Conservation (phyloP, 176 grass and related monocot species). For the Rhynchospora breviuscula region DNA sequence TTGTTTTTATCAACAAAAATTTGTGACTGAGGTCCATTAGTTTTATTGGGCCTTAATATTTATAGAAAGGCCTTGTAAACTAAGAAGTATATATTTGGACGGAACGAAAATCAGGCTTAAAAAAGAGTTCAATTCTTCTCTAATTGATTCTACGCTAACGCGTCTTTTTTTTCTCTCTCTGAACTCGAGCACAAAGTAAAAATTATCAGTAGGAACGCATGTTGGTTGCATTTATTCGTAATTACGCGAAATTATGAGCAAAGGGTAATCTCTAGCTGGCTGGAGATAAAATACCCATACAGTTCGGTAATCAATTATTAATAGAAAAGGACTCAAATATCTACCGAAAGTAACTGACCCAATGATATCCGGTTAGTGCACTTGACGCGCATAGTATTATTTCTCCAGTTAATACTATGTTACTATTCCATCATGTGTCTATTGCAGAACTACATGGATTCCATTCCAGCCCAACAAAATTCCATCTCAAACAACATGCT, state of each 20-base stretch:
- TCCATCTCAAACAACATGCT: too few relatives aligned
- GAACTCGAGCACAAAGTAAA: not conserved
- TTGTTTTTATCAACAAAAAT: not conserved
- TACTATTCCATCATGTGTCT: too few relatives aligned
- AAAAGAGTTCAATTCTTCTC: too few relatives aligned
- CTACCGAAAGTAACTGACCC: not conserved
- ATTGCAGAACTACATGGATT: too few relatives aligned
- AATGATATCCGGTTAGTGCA: not conserved
- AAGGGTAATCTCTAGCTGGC: not conserved
- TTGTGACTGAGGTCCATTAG: not conserved
- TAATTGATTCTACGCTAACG: too few relatives aligned
- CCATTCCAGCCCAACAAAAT: too few relatives aligned
- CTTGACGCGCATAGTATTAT: constrained; percentile 2
- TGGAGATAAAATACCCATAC: not conserved
- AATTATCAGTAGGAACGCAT: not conserved
- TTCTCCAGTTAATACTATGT: not conserved
- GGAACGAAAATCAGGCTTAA: too few relatives aligned
- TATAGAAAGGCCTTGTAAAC: not conserved
- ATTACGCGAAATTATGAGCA: not conserved
- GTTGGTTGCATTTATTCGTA: not conserved
- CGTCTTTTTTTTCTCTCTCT: not conserved
- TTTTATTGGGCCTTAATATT: not conserved
- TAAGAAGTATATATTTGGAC: too few relatives aligned
- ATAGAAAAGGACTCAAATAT: not conserved
- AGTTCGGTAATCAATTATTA: not conserved